Conservation (phyloP, 352 stramenopile genomes). For the Globisporangium barbulae region DNA sequence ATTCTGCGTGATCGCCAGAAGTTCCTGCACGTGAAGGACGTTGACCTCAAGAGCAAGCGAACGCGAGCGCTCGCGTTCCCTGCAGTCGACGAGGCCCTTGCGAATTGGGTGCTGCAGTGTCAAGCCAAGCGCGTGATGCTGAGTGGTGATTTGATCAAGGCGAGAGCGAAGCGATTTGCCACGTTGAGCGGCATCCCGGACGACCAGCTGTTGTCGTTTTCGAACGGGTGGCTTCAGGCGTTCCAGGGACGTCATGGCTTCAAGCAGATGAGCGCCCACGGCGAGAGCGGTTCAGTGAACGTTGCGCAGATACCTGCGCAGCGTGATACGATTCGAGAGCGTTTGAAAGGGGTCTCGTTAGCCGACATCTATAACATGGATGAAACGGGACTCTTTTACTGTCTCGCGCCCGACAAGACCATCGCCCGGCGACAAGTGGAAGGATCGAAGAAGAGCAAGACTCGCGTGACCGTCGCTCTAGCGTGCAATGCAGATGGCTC, state of each 20-base stretch:
- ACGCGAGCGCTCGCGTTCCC: background rate
- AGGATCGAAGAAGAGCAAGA: background rate
- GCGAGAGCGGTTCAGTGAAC: background rate
- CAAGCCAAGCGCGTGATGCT: background rate
- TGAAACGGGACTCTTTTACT: background rate
- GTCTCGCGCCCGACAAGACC: background rate
- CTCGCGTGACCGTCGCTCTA: background rate
- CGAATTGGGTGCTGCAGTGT: too few species aligned
- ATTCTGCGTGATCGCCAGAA: background rate
- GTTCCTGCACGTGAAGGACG: background rate
- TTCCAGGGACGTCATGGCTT: background rate
- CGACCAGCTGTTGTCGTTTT: constrained; percentile 2
- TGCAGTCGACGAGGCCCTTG: background rate
- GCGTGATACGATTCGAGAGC: background rate
- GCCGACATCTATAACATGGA: background rate
- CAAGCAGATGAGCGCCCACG: background rate
- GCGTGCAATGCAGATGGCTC: background rate
- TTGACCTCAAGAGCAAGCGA: background rate
- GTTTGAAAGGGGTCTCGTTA: background rate
- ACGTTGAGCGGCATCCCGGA: background rate
- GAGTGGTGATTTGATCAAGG: background rate
- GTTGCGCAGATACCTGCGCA: background rate
- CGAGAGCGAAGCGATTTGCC: background rate
- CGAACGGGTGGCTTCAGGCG: background rate
- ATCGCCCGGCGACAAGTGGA: background rate